Base-by-base conservation (phyloP, 345 rosid genomes). In the Eucalyptus polybractea region DNA sequence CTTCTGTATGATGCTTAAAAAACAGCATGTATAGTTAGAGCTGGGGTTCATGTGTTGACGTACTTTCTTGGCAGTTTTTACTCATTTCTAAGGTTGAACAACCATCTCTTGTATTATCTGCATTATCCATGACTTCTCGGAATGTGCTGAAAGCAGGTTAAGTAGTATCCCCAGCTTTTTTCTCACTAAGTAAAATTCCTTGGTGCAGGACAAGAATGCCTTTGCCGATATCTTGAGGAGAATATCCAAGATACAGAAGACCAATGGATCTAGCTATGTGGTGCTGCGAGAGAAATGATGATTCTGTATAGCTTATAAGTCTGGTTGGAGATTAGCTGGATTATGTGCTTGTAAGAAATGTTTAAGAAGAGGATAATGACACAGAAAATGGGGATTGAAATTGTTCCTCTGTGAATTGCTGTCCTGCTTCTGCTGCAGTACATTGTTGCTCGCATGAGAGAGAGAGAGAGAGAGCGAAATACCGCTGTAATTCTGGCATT, bases 241-340 rank as follows among this genome's bases (percentile, higher is more conserved):
- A 91, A 97, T 97, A 89, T 96, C 99, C 7, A 96, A 94, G 94
- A 97, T 97, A 80, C 99, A 95, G 91, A 97, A 97, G 95, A 97
- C 94, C 56, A 93, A 92, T 27, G 96, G 95, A 86, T 89, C 97
- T 60, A 95, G 89, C 93, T 95, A 91, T 13, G 99, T 97, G 40
- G 95, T 96, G 69, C 91, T 97, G 94, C 95, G 97, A 91, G 97
- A 93, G 25, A 95, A 93, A 62, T 88, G 89, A 90, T n/a, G 80
- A 85, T 50, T 25, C 21, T 58, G 83, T 56, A 56, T 15, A 50
- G 47, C 29, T 72, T 31, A 12, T 11, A 10, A 76, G 81, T 33
- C 47, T 42, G 45, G 37, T 16, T 69, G 85, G 50, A 42, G n/a
- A 53, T 24, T 13, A 51, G 50, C 37, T 45, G 24, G n/a, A 51